Evolutionary conservation across 2,329 filamentous ascomycete species (phyloP), one percentile per base, ranked within the genome.

Genomic region (Lomentospora prolificans): DNA sequence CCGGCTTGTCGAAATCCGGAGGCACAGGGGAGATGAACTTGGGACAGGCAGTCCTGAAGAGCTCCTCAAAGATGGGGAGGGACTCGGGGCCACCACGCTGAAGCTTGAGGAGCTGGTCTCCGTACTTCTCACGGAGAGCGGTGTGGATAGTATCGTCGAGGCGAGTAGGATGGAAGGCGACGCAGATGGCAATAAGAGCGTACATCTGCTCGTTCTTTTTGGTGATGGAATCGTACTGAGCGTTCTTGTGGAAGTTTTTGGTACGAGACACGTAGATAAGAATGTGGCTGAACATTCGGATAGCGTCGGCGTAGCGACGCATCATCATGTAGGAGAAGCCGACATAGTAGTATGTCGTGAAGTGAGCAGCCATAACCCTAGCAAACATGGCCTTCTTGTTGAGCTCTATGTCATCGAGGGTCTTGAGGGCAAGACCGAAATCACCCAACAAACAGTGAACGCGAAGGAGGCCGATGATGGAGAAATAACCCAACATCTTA

Each of bases 181-280:
- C 91, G 74, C 94, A 99, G 76, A 99, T 97, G 72, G 94, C 92
- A 65, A 99, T 95, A 63, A 99, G 83, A 39, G 94, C 94, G 72
- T 96, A 96, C 92, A 99, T 97, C 80, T 99, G 94, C 73, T 99
- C 94, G 74, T 96, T 97, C 85, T 97, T 97, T 87, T 99, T 99
- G 67, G 89, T 91, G 74, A 97, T 96, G 61, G 90, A 95, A 73
- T 99, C 94, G 77, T 96, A 97, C 77, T 96, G 88, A 27, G 89
- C 87, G 72, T 91, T 95, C 85, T 97, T 99, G 77, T 99, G 94
- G 85, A 97, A 97, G 81, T 97, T 97, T 88, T 99, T 99, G 69
- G 94, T 99, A 67, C 94, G 82, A 64, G 90, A 96, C 63, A 99
- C 91, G 76, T 97, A 99, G 75, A 99, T 87, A 65, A 99, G 85